These are phyloP conservation scores for Vaccinium vitisidaea DNA, from an alignment of 148 eudicot genomes.

Conservation along the genomic window DNA sequence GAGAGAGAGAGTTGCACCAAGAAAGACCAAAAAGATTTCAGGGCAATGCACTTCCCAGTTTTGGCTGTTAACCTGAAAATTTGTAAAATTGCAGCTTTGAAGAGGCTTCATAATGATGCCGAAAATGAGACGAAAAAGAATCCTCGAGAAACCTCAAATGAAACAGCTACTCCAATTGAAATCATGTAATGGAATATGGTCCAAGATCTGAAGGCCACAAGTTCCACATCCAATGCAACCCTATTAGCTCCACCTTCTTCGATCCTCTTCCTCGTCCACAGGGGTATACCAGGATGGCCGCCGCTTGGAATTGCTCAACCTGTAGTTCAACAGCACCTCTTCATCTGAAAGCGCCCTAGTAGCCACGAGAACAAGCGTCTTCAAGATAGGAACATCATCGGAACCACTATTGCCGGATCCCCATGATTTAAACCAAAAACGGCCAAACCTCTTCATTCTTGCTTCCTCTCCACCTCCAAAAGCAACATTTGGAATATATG, in stretches of 20 bases:
- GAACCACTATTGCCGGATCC: slow-evolving; percentile 35
- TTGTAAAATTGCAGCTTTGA: not conserved
- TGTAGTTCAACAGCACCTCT: slow-evolving; percentile 78
- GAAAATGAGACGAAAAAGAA: not conserved
- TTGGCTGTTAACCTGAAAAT: not conserved
- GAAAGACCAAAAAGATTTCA: not conserved
- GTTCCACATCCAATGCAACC: not conserved
- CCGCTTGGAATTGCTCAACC: slow-evolving; percentile 78
- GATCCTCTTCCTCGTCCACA: slow-evolving; percentile 90
- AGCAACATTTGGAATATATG: slow-evolving; percentile 71
- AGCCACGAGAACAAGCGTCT: slow-evolving; percentile 75
- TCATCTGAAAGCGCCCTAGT: slow-evolving; percentile 64
- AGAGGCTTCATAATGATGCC: not conserved
- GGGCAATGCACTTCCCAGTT: not conserved
- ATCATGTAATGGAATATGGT: not conserved
- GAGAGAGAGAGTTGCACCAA: slow-evolving; percentile 5
- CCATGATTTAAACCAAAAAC: slow-evolving; percentile 84
- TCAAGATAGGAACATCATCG: slow-evolving; percentile 51
- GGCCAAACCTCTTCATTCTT: slow-evolving; percentile 76
- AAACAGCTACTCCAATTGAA: not conserved
- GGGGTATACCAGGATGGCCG: slow-evolving; percentile 89
- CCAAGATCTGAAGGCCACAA: not conserved
- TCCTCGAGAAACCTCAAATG: not conserved
- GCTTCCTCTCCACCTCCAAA: slow-evolving; percentile 61
- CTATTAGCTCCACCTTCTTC: slow-evolving; percentile 77